Conservation (phyloP, 179 eudicot genomes). For the Vitellaria paradoxa region DNA sequence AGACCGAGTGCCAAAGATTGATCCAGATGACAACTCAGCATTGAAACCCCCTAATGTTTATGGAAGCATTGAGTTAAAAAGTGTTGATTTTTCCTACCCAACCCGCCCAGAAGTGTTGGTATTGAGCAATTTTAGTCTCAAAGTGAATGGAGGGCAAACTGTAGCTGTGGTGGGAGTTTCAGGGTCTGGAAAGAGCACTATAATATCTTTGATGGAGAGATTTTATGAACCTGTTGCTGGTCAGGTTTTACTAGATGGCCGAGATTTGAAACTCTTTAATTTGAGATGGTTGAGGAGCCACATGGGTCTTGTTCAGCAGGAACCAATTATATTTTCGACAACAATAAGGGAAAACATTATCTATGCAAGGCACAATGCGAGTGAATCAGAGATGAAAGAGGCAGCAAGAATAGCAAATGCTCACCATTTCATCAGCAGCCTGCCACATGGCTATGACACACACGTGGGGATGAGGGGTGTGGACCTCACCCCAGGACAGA, state of each 20-base stretch:
- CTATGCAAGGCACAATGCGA: constrained; percentile 96
- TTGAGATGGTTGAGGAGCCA: constrained; percentile 96
- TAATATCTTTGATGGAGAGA: constrained; percentile 87
- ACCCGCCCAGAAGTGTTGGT: constrained; percentile 84
- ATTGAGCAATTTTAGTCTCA: constrained; percentile 87
- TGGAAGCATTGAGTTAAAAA: constrained; percentile 90
- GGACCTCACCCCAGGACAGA: constrained; percentile 95
- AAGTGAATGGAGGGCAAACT: constrained; percentile 93
- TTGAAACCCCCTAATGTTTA: constrained; percentile 96
- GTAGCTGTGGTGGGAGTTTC: constrained; percentile 97
- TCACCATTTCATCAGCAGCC: constrained; percentile 94
- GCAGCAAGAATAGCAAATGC: constrained; percentile 99
- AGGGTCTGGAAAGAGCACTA: constrained; percentile 98
- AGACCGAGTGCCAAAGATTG: constrained; percentile 88
- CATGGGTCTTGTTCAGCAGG: constrained; percentile 95
- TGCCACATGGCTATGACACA: constrained; percentile 98
- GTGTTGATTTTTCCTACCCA: constrained; percentile 83
- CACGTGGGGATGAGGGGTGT: constrained; percentile 99
- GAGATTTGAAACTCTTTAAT: constrained; percentile 85
- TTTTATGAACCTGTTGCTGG: constrained; percentile 96
- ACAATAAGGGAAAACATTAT: constrained; percentile 91
- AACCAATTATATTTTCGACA: constrained; percentile 91
- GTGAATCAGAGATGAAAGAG: constrained; percentile 98
- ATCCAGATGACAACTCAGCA: constrained; percentile 82
- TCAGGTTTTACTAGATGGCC: constrained; percentile 79